Conservation (phyloP, 108 stramenopile species). For the Nannochloropsis oceanica region DNA sequence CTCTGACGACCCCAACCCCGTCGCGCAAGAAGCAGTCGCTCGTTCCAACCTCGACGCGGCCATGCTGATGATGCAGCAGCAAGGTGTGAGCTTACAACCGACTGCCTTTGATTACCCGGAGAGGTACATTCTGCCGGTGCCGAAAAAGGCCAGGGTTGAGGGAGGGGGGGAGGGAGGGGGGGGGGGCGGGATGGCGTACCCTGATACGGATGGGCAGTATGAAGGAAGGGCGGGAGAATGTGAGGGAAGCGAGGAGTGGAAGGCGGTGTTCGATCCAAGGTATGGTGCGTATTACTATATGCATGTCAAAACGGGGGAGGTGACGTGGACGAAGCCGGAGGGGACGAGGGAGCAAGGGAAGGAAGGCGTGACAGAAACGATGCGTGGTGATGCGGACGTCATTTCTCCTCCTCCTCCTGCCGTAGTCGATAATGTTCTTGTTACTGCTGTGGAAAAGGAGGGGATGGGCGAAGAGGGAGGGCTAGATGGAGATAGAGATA, state of each 20-base stretch:
- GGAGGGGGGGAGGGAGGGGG: not conserved
- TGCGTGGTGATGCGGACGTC: too few relatives aligned
- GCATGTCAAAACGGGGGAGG: slow-evolving; percentile 27
- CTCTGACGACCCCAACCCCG: slow-evolving; percentile 40
- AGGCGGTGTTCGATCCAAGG: slow-evolving; percentile 38
- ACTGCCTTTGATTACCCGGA: not conserved
- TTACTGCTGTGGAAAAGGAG: not conserved
- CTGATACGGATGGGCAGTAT: slow-evolving; percentile 16
- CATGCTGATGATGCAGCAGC: slow-evolving; percentile 7
- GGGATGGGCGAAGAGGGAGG: not conserved
- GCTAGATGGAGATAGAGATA: not conserved
- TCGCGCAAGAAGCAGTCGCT: slow-evolving; percentile 31
- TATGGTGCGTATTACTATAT: slow-evolving; percentile 46
- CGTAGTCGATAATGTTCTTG: not conserved
- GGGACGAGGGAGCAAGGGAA: not conserved
- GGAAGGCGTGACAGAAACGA: not conserved
- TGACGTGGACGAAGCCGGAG: slow-evolving; percentile 29
- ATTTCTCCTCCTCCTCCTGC: not conserved
- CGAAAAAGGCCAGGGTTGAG: not conserved
- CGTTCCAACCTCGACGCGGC: slow-evolving; percentile 36
- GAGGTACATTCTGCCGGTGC: not conserved
- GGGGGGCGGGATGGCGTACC: not conserved
- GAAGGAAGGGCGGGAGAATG: not conserved
- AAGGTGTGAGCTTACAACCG: not conserved
- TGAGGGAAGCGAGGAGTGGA: slow-evolving; percentile 38